Percentiles rank a stretch among this genome's conserved stretches.
These are phyloP conservation scores for Skeletonema grethae DNA, from an alignment of 108 stramenopile genomes.

Conservation along the genomic window DNA sequence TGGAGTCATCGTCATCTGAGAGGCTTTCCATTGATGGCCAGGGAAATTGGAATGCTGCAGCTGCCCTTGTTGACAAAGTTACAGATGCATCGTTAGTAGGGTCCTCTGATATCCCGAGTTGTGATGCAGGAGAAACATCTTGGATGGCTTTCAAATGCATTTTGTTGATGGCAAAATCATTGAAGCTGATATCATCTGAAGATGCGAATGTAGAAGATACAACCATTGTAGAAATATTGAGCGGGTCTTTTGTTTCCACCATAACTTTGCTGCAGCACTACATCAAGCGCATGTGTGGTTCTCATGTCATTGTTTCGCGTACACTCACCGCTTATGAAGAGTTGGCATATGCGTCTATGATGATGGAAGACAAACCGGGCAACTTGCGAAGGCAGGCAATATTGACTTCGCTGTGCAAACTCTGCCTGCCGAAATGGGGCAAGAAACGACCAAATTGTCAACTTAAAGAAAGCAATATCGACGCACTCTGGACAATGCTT, in stretches of 20 bases:
- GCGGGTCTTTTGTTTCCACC: conserved; percentile 72
- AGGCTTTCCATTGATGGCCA: conserved; percentile 8
- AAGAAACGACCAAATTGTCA: conserved; percentile 59
- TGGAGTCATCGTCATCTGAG: conserved; percentile 15
- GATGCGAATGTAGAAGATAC: neutral
- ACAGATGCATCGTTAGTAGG: conserved; percentile 20
- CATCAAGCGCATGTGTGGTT: conserved; percentile 79
- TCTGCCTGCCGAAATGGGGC: conserved; percentile 88
- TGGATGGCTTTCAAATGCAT: conserved; percentile 55
- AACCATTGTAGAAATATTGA: conserved; percentile 27
- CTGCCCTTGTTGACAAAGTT: conserved; percentile 36
- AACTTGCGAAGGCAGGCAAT: conserved; percentile 67
- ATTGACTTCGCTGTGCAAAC: conserved; percentile 79
- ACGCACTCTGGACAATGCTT: conserved; percentile 60
- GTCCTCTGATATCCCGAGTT: conserved; percentile 28
- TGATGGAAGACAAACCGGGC: conserved; percentile 27
- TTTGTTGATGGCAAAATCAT: conserved; percentile 29
- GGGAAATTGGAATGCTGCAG: conserved; percentile 30
- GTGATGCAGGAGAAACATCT: conserved; percentile 43
- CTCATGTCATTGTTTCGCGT: conserved; percentile 56
- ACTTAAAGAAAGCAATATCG: conserved; percentile 72
- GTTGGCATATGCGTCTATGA: conserved; percentile 54
- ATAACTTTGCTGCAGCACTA: conserved; percentile 82
- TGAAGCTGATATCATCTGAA: conserved; percentile 18
- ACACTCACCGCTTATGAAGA: conserved; percentile 61